Evolutionary conservation across 495 filamentous ascomycete species (phyloP), one percentile per base, ranked within the genome.

Genomic region (Physcia stellaris): DNA sequence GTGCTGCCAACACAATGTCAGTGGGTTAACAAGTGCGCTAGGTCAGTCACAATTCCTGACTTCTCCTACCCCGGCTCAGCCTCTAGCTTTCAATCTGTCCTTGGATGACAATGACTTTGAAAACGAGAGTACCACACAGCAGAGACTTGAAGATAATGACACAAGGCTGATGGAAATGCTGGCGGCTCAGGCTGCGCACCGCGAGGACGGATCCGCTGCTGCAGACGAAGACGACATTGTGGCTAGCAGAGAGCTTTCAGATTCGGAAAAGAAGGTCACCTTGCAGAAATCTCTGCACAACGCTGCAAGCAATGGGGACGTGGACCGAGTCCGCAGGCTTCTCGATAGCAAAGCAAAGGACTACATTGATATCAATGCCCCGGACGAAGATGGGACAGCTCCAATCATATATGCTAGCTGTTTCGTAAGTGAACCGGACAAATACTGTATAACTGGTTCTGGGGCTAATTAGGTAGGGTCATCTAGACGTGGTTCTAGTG

Each of bases 371-470:
- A 71, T 95, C 32, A 84, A 99, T 62, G 77, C 77, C 45, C 75
- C 83, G 4, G 90, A 99, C 53, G 84, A 93, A 56, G 90, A 99
- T 49, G 90, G 90, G 4, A 94, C 88, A 3, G 83, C 86, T 9
- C 83, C 90, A 9, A 63, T 99, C 50, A 93, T 99, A 40, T 99
- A 99, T 61, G 90, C 90, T 6, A 95, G 88, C 71, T 99, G 90
- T 56, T 99, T 99, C 70, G 90, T 88, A 59, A 63, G 81, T 76
- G 26, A 28, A 28, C 7, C 9, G 26, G 26, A 28, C 13, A 28
- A 28, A 28, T 7, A 28, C 13, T 28, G 26, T 7, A 13, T 28
- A 28, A 28, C 13, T 28, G 7, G 26, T 28, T 13, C 13, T 13
- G 16, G 0, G 2, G 10, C 30, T 11, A 37, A 27, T 24, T 44